phyloP scores from a whole-genome alignment of 75 land plant species.

The Picea sitchensis region DNA sequence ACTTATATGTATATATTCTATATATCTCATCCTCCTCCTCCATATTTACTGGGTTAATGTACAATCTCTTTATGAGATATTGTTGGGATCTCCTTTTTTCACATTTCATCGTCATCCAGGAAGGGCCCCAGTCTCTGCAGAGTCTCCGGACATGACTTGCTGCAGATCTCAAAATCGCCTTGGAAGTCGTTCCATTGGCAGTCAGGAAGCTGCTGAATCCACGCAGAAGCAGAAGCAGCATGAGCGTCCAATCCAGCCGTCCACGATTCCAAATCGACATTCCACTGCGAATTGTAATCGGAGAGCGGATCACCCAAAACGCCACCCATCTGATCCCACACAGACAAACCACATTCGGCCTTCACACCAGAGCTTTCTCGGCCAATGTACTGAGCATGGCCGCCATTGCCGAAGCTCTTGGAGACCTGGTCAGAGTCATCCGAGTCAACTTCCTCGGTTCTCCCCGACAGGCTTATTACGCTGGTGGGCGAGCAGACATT shows the following conservation, averaged over 20 bases:
- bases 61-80: too few relatives aligned
- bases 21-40: too few relatives aligned
- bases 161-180: not conserved
- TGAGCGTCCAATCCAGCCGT: not conserved
- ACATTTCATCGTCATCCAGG: too few relatives aligned
- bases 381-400: not conserved
- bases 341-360: not conserved
- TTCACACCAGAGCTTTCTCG: not conserved
- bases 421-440: not conserved
- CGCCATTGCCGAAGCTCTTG: not conserved
- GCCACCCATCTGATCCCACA: slow-evolving; percentile 4
- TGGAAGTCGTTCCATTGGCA: slow-evolving; percentile 4
- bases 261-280: slow-evolving; percentile 3
- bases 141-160: too few relatives aligned
- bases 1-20: too few relatives aligned
- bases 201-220: not conserved
- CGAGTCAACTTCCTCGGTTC: not conserved
- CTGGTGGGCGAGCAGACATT: not conserved
- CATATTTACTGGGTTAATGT: too few relatives aligned
- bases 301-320: not conserved
- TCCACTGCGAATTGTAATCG: not conserved
- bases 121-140: too few relatives aligned
- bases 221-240: not conserved
- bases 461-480: not conserved
- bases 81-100: too few relatives aligned